These are phyloP conservation scores for Epichloe scottii DNA, from an alignment of 2,329 filamentous ascomycete species.

Conservation along the genomic window DNA sequence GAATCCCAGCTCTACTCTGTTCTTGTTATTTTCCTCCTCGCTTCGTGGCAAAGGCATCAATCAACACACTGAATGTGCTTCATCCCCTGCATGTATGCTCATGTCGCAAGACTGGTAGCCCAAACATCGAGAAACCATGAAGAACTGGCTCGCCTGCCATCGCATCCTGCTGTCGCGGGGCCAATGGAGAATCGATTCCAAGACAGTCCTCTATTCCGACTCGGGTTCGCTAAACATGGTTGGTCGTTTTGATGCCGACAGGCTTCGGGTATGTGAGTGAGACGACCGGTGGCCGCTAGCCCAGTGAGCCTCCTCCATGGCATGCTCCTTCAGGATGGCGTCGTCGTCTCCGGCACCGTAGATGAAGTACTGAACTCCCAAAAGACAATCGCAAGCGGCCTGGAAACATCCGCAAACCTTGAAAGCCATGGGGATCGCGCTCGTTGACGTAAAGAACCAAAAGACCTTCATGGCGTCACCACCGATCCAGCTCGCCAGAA, in stretches of 20 bases:
- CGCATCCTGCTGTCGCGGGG: not conserved
- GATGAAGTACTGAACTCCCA: constrained; percentile 63
- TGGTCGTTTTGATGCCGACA: constrained; percentile 27
- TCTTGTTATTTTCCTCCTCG: not conserved
- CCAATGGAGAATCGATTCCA: constrained; percentile 5
- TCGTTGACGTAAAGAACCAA: constrained; percentile 63
- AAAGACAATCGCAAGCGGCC: constrained; percentile 59
- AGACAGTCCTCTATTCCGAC: constrained; percentile 13
- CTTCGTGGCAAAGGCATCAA: not conserved
- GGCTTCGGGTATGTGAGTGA: constrained; percentile 15
- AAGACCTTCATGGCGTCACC: constrained; percentile 83
- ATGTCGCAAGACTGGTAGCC: not conserved
- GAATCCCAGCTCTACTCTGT: not conserved
- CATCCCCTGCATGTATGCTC: not conserved
- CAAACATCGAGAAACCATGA: not conserved
- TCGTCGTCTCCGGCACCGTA: constrained; percentile 42
- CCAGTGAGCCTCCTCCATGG: constrained; percentile 22
- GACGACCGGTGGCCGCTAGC: constrained; percentile 15
- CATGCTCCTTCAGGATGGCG: constrained; percentile 24
- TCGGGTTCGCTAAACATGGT: constrained; percentile 24
- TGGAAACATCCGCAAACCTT: constrained; percentile 76
- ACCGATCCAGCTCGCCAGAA: constrained; percentile 65
- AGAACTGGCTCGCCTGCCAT: not conserved
- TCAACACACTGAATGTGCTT: not conserved
- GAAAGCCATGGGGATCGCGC: constrained; percentile 63